These are phyloP conservation scores for Pythium pyrilobum DNA, from an alignment of 352 stramenopile species.

Conservation along the genomic window DNA sequence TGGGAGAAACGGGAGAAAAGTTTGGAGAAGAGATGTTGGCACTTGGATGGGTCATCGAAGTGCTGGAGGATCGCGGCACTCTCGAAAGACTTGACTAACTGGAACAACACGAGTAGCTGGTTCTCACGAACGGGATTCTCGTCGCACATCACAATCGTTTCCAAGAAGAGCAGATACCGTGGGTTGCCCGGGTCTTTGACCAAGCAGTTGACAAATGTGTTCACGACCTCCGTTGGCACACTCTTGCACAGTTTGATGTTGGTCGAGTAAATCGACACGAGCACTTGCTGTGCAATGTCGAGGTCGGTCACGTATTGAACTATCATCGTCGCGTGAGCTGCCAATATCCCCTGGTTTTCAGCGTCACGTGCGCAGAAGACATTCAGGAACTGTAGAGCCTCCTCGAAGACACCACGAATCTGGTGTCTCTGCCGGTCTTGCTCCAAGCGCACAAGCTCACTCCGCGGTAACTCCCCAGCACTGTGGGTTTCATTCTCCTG, in stretches of 20 bases:
- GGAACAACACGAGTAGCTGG: slow-evolving; percentile 59
- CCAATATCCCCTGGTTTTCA: slow-evolving; percentile 47
- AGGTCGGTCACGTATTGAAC: slow-evolving; percentile 46
- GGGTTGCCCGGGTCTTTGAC: slow-evolving; percentile 37
- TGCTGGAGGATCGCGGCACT: slow-evolving; percentile 41
- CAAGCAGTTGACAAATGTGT: slow-evolving; percentile 40
- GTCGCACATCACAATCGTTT: slow-evolving; percentile 52
- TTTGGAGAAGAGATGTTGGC: too few species aligned
- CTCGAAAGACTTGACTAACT: slow-evolving; percentile 61
- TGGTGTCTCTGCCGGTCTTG: slow-evolving; percentile 41
- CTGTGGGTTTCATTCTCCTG: slow-evolving; percentile 16
- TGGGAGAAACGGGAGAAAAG: slow-evolving; percentile 31
- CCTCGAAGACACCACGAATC: slow-evolving; percentile 47
- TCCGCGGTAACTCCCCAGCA: slow-evolving; percentile 23
- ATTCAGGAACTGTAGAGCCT: slow-evolving; percentile 55
- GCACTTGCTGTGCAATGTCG: slow-evolving; percentile 51
- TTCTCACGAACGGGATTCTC: slow-evolving; percentile 59
- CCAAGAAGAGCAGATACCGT: slow-evolving; percentile 54
- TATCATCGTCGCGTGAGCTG: slow-evolving; percentile 42
- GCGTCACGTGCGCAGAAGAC: slow-evolving; percentile 38
- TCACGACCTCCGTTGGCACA: slow-evolving; percentile 52
- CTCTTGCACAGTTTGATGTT: slow-evolving; percentile 47
- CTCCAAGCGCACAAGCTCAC: too few species aligned
- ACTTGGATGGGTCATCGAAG: slow-evolving; percentile 37
- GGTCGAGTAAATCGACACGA: slow-evolving; percentile 46